A percentile compares a stretch with the other conserved stretches of the same genome.
Evolutionary conservation across 371 early-diverging fungal genomes (phyloP).

Genomic region (Mortierella sp.): DNA sequence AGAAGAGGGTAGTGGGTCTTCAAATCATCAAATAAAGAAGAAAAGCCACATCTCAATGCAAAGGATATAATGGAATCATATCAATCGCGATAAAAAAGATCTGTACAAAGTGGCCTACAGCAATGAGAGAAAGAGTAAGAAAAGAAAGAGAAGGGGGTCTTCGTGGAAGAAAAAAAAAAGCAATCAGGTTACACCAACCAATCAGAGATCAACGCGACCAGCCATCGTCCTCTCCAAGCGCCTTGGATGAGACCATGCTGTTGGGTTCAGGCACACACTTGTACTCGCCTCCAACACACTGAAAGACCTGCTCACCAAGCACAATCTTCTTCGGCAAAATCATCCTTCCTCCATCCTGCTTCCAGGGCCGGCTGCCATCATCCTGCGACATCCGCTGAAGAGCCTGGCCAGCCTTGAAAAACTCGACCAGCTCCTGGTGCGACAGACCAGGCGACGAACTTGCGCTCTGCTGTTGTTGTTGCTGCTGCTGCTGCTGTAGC

Average conservation of each 20-base stretch:
- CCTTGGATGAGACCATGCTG: constrained; percentile 34
- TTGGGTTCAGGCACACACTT: constrained; percentile 53
- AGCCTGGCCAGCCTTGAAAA: constrained; percentile 67
- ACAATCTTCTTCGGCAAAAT: constrained; percentile 55
- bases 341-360: constrained; percentile 47
- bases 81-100: not conserved
- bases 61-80: not conserved
- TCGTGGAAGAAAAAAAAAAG: not conserved
- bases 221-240: constrained; percentile 48
- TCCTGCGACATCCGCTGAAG: constrained; percentile 71
- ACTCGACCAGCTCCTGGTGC: constrained; percentile 65
- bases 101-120: constrained; percentile 10
- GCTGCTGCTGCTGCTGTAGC: not conserved
- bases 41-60: not conserved
- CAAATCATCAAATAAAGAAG: not conserved
- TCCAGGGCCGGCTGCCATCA: constrained; percentile 66
- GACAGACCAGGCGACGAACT: constrained; percentile 23
- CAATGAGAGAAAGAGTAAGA: not conserved
- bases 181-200: not conserved
- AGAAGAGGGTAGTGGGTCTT: not conserved
- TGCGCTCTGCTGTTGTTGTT: not conserved
- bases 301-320: constrained; percentile 54
- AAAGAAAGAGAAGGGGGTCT: not conserved
- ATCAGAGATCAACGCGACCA: constrained; percentile 35
- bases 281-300: constrained; percentile 56